Conservation (phyloP, 371 early-diverging fungal genomes). For the Mortierella sp. region DNA sequence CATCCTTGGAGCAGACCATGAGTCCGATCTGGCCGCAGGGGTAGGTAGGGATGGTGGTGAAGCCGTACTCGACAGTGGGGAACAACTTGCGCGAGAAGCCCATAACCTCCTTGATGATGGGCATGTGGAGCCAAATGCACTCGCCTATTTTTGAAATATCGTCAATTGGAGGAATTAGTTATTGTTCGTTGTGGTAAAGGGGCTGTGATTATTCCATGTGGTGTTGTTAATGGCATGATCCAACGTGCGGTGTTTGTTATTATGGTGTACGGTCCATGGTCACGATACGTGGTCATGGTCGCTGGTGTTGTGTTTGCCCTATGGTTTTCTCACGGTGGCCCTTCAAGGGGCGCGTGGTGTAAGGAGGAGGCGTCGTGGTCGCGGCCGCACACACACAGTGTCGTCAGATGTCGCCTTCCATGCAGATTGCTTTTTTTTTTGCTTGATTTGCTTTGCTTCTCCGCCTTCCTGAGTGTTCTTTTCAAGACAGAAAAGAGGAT, state of each 20-base stretch:
- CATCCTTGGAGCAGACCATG: conserved; percentile 90
- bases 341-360: not conserved
- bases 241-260: not conserved
- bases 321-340: not conserved
- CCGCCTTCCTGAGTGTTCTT: not conserved
- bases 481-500: not conserved
- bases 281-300: not conserved
- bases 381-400: not conserved
- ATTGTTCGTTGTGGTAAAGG: not conserved
- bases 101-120: conserved; percentile 90
- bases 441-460: not conserved
- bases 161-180: not conserved
- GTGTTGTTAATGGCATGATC: not conserved
- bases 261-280: not conserved
- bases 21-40: conserved; percentile 98
- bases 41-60: conserved; percentile 95
- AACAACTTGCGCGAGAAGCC: conserved; percentile 83
- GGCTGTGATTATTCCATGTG: not conserved
- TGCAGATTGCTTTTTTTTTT: too few relatives aligned
- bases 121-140: conserved; percentile 97
- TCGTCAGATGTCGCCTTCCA: not conserved
- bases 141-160: conserved; percentile 69
- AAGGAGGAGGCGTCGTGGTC: not conserved
- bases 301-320: not conserved
- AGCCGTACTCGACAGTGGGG: conserved; percentile 93